Evolutionary conservation across 345 rosid species (phyloP).

Genomic region (Rhodamnia argentea): DNA sequence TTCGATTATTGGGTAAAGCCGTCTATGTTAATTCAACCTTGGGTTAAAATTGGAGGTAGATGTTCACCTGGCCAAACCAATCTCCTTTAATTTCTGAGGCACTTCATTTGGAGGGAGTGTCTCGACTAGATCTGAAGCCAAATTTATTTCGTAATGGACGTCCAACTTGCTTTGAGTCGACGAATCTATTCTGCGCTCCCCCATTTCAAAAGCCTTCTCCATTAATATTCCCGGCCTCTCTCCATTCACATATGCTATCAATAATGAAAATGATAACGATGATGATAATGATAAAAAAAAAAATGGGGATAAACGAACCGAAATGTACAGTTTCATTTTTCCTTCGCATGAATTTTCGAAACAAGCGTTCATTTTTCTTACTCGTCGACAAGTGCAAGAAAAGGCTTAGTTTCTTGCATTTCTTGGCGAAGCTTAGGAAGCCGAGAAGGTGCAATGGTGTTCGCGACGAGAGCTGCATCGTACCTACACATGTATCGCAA

Average conservation of each 20-base stretch:
- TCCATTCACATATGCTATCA: slow-evolving; percentile 5
- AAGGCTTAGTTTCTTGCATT: slow-evolving; percentile 13
- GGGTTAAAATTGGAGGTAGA: neutral
- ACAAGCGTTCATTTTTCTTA: neutral
- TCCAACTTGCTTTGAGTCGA: slow-evolving; percentile 4
- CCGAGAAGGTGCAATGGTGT: slow-evolving; percentile 4
- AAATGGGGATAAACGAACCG: neutral
- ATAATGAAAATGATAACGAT: neutral
- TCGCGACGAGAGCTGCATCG: slow-evolving; percentile 9
- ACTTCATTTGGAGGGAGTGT: slow-evolving; percentile 1
- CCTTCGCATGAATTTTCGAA: neutral
- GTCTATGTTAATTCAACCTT: too few species aligned
- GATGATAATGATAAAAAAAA: neutral
- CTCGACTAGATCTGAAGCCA: slow-evolving; percentile 15
- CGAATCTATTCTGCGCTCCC: neutral
- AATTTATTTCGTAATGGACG: slow-evolving; percentile 17
- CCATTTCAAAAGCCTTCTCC: slow-evolving; percentile 1
- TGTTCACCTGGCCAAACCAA: slow-evolving; percentile 26
- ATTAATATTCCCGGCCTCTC: neutral
- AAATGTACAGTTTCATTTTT: neutral
- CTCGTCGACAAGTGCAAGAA: slow-evolving; percentile 19
- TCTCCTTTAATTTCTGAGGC: slow-evolving; percentile 16
- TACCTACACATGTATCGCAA: slow-evolving; percentile 1
- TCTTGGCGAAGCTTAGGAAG: slow-evolving; percentile 7
- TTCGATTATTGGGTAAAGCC: neutral